Conservation (phyloP, 2,329 filamentous ascomycete genomes). For the Alternaria longipes region DNA sequence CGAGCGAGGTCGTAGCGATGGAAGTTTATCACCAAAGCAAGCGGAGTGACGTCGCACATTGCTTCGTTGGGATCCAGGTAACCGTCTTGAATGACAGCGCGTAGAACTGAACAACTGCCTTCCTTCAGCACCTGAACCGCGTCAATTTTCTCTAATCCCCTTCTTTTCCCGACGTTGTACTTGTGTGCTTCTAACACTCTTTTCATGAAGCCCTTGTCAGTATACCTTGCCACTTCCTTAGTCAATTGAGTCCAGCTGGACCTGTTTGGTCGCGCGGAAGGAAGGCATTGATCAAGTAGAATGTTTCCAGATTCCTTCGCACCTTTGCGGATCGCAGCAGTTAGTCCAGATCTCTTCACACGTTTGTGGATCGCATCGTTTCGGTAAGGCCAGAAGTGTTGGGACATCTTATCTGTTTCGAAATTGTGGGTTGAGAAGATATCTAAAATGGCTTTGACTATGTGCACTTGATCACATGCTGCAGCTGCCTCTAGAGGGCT, state of each 20-base stretch:
- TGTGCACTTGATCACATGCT: not conserved
- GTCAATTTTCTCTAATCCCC: not conserved
- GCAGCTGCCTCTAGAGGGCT: not conserved
- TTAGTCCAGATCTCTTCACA: not conserved
- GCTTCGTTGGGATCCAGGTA: not conserved
- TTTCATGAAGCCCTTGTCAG: not conserved
- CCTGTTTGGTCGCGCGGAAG: not conserved
- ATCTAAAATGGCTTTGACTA: not conserved
- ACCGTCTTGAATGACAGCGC: not conserved
- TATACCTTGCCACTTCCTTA: not conserved
- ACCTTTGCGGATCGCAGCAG: not conserved
- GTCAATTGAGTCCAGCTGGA: not conserved
- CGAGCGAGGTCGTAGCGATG: constrained; percentile 6
- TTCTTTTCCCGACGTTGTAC: not conserved
- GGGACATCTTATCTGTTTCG: not conserved
- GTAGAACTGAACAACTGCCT: constrained; percentile 2
- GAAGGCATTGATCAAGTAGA: not conserved
- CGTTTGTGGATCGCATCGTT: not conserved
- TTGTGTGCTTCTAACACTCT: not conserved
- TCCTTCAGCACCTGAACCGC: not conserved
- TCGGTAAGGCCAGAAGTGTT: not conserved
- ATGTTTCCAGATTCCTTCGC: not conserved
- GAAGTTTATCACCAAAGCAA: not conserved
- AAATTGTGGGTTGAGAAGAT: not conserved
- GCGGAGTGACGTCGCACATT: not conserved